Base-by-base conservation (phyloP, 768 basidiomycete genomes). In the Punctularia strigosozonata region DNA sequence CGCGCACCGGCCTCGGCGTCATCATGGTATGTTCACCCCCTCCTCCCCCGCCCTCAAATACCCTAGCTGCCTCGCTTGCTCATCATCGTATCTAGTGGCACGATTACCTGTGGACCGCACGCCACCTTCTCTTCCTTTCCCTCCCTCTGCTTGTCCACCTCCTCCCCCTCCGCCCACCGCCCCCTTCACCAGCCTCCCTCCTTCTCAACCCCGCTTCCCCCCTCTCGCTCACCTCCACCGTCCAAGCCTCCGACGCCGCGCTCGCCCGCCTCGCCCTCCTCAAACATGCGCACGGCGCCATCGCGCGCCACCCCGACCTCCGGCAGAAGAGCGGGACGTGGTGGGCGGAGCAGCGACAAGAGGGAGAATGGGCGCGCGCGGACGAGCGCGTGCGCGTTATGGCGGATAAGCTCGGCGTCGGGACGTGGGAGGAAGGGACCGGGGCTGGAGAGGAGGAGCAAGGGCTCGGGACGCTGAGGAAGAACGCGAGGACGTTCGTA, bases 21-120 rank as follows among this genome's bases (percentile, higher is more conserved):
- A 55, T 61, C 42, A 68, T 68, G 66, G 65, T 67, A 40, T 37
- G 60, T 52, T 24, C 26, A 18, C 20, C 17, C 31, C 19, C 25
- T 31, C 22, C 15, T 25, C 7, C 14, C 14, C 25, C 26, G 6
- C 4, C 17, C 25, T 43, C 40, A 6, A 17, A 10, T 30, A 7
- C 33, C 38, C 20, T 23, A 35, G 37, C 14, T 10, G 18, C 4
- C 34, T 24, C 12, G 21, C 14, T n/a, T n/a, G n/a, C n/a, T n/a
- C n/a, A n/a, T n/a, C n/a, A n/a, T n/a, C n/a, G n/a, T 14, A 19
- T 3, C 26, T 43, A 85, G 82, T 79, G 75, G 75, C 77, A 82
- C 56, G 80, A 85, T 52, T 61, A 51, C 20, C 56, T 78, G 25
- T 67, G 70, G 51, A 51, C 64, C 35, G 43, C 58, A 24, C 80